Evolutionary conservation across 805 yeast genomes (phyloP).

Genomic region (Wickerhamiella parazyma): DNA sequence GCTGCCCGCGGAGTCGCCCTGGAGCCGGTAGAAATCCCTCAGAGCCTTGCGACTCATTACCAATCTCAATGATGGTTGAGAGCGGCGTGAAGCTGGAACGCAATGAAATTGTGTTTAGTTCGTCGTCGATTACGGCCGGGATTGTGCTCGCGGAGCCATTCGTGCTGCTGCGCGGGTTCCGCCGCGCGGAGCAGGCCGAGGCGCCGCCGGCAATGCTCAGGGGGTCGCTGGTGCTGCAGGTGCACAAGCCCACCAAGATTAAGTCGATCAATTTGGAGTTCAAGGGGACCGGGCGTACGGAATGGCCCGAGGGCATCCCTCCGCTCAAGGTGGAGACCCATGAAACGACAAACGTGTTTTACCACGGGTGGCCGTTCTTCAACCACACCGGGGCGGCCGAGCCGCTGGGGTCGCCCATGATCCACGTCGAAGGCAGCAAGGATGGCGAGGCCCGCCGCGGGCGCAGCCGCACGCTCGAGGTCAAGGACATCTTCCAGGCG

Average conservation of each 20-base stretch:
- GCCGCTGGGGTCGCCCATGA: slow-evolving; percentile 6
- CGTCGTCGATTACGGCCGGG: slow-evolving; percentile 17
- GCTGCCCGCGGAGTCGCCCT: slow-evolving; percentile 13
- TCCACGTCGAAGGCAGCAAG: slow-evolving; percentile 1
- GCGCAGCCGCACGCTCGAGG: slow-evolving; percentile 6
- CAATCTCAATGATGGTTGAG: background rate
- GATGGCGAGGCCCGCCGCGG: background rate
- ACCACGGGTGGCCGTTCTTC: slow-evolving; percentile 89
- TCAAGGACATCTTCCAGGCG: slow-evolving; percentile 7
- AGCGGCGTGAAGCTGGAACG: slow-evolving; percentile 2
- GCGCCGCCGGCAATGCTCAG: slow-evolving; percentile 69
- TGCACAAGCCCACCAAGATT: slow-evolving; percentile 58
- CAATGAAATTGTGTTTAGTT: slow-evolving; percentile 2
- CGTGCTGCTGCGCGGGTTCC: slow-evolving; percentile 72
- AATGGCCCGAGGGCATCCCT: slow-evolving; percentile 98
- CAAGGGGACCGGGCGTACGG: slow-evolving; percentile 62
- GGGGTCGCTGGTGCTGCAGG: slow-evolving; percentile 60
- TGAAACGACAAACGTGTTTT: slow-evolving; percentile 53
- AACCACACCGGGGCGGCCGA: slow-evolving; percentile 21
- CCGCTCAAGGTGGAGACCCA: slow-evolving; percentile 58
- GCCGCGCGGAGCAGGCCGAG: slow-evolving; percentile 43
- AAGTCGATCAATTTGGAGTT: slow-evolving; percentile 49
- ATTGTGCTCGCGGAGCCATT: slow-evolving; percentile 57
- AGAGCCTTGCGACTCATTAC: slow-evolving; percentile 18
- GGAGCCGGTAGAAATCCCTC: slow-evolving; percentile 27